Evolutionary conservation across 345 rosid genomes (phyloP).

Genomic region (Gynandropsis gynandra): DNA sequence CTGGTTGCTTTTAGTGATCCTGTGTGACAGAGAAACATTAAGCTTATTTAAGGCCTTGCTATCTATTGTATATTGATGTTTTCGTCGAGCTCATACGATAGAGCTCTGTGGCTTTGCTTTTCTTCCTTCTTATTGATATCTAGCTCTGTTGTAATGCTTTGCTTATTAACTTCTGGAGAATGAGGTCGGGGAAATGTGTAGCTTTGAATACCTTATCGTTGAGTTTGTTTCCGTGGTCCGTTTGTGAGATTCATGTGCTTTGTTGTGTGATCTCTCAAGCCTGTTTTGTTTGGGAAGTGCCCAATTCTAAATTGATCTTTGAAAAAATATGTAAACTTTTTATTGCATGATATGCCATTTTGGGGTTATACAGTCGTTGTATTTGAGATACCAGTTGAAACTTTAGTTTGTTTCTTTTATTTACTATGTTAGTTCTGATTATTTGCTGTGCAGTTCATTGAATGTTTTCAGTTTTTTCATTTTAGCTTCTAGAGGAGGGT

Average conservation of each 20-base stretch:
- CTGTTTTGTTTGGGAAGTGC: too few species aligned
- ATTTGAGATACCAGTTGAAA: neutral
- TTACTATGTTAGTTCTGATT: neutral
- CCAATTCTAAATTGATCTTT: neutral
- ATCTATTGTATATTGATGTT: conserved; percentile 3
- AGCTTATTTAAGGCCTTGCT: neutral
- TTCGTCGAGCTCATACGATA: too few species aligned
- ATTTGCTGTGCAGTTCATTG: neutral
- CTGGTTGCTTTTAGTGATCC: conserved; percentile 15
- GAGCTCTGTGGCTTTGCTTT: neutral
- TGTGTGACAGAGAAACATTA: conserved; percentile 8
- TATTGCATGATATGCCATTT: conserved; percentile 11
- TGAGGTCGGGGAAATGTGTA: conserved; percentile 8
- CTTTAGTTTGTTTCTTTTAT: conserved; percentile 6
- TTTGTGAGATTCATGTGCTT: conserved; percentile 14
- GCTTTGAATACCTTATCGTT: neutral
- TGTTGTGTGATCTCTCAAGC: neutral
- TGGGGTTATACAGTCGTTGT: too few species aligned
- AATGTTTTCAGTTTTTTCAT: conserved; percentile 12
- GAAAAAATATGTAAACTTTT: conserved; percentile 6
- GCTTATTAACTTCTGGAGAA: neutral
- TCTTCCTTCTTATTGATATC: conserved; percentile 5
- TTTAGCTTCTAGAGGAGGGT: conserved; percentile 85
- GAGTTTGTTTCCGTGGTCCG: conserved; percentile 6
- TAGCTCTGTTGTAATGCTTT: conserved; percentile 3